phyloP scores from a whole-genome alignment of 208 protist species.

The Angomonas ambiguus region DNA sequence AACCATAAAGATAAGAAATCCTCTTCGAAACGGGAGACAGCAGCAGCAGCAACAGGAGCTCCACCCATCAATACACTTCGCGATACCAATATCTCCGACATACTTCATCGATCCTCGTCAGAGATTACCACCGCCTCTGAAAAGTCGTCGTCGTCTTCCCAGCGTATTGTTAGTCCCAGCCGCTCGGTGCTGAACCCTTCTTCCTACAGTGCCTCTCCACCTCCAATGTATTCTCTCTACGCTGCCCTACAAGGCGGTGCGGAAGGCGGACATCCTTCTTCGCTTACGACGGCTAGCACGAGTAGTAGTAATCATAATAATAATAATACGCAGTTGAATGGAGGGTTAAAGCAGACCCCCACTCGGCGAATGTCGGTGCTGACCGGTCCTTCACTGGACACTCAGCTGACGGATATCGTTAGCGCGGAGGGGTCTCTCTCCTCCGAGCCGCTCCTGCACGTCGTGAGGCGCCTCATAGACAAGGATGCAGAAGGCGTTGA shows the following conservation, averaged over 20 bases:
- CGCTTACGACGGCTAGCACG: too few relatives aligned
- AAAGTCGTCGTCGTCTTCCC: too few relatives aligned
- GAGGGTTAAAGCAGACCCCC: slow-evolving; percentile 8
- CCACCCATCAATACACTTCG: too few relatives aligned
- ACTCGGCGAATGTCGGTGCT: slow-evolving; percentile 31
- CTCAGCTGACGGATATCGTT: slow-evolving; percentile 64
- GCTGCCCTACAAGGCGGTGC: too few relatives aligned
- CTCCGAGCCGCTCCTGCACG: slow-evolving; percentile 48
- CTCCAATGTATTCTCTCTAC: too few relatives aligned
- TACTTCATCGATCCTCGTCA: background rate
- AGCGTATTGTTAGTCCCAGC: too few relatives aligned
- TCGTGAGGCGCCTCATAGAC: slow-evolving; percentile 79
- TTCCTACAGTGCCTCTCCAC: too few relatives aligned
- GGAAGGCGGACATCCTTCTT: too few relatives aligned
- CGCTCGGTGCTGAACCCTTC: too few relatives aligned
- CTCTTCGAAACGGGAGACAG: too few relatives aligned
- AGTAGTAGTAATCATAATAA: too few relatives aligned
- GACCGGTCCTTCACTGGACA: slow-evolving; percentile 43
- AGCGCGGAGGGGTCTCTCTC: slow-evolving; percentile 46
- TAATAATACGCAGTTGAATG: background rate
- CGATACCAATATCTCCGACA: too few relatives aligned
- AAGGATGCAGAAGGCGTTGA: slow-evolving; percentile 54
- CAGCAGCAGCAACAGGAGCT: slow-evolving; percentile 4
- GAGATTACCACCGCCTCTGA: background rate
- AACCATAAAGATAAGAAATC: slow-evolving; percentile 11